phyloP scores from a whole-genome alignment of 805 yeast genomes.

The Cephaloascus albidus region DNA sequence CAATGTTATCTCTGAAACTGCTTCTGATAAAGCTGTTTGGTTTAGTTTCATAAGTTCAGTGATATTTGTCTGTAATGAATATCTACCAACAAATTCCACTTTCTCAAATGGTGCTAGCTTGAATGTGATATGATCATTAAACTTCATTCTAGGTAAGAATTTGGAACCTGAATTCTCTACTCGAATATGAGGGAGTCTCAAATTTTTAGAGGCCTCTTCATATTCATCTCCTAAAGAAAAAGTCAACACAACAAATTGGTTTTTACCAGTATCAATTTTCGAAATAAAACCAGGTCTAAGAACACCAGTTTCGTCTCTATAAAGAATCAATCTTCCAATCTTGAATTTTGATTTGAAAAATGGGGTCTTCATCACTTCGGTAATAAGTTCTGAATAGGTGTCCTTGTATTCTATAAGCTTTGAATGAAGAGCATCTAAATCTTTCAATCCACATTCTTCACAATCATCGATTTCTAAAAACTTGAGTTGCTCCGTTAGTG shows the following conservation, averaged over 20 bases:
- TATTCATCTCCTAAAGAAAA: slow-evolving; percentile 33
- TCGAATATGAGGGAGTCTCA: slow-evolving; percentile 28
- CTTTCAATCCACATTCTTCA: slow-evolving; percentile 24
- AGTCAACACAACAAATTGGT: slow-evolving; percentile 27
- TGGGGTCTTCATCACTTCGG: slow-evolving; percentile 37
- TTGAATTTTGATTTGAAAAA: slow-evolving; percentile 36
- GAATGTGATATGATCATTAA: slow-evolving; percentile 21
- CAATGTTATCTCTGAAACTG: slow-evolving; percentile 21
- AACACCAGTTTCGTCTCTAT: slow-evolving; percentile 33
- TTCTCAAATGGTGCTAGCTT: slow-evolving; percentile 28
- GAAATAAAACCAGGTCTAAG: slow-evolving; percentile 46
- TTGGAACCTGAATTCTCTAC: slow-evolving; percentile 9
- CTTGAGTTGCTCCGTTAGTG: slow-evolving; percentile 37
- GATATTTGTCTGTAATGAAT: slow-evolving; percentile 20
- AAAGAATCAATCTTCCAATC: slow-evolving; percentile 51
- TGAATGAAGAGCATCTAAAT: slow-evolving; percentile 35
- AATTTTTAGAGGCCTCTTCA: slow-evolving; percentile 11
- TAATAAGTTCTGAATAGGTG: slow-evolving; percentile 34
- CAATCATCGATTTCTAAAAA: slow-evolving; percentile 22
- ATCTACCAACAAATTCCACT: slow-evolving; percentile 35
- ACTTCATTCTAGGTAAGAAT: slow-evolving; percentile 13
- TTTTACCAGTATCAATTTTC: slow-evolving; percentile 24
- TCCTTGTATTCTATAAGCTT: slow-evolving; percentile 36
- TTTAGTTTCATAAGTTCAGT: slow-evolving; percentile 26
- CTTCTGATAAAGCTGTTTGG: slow-evolving; percentile 21